Conservation (phyloP, 345 rosid genomes). For the Excoecaria cochinchinensis region DNA sequence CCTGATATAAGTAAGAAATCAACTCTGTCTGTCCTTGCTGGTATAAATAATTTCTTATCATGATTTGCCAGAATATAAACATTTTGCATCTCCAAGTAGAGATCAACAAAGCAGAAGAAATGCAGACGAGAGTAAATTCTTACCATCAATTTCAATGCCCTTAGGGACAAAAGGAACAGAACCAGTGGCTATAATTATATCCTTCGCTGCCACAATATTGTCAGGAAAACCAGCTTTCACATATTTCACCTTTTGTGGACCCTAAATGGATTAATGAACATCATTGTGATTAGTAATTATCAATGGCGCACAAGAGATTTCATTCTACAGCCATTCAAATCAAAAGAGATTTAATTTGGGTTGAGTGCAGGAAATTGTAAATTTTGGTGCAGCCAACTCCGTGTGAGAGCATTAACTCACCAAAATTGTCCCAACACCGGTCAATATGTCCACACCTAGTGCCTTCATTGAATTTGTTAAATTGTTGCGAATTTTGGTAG, state of each 20-base stretch:
- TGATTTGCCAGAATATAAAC: conserved; percentile 1
- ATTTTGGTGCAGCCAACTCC: neutral
- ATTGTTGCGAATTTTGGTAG: conserved; percentile 81
- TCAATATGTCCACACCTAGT: conserved; percentile 88
- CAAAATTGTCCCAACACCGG: conserved; percentile 78
- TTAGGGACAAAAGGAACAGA: conserved; percentile 97
- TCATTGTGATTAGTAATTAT: conserved; percentile 10
- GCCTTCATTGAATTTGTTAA: conserved; percentile 95
- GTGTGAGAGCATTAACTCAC: conserved; percentile 43
- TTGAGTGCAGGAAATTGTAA: neutral
- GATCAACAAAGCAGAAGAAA: neutral
- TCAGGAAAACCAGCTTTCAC: conserved; percentile 60
- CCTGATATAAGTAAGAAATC: neutral
- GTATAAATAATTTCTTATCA: neutral
- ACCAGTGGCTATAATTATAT: conserved; percentile 94
- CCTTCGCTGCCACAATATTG: conserved; percentile 63
- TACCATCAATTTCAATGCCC: conserved; percentile 99
- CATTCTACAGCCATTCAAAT: neutral
- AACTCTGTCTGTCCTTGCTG: neutral
- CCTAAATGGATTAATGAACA: conserved; percentile 43
- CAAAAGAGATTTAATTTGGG: neutral
- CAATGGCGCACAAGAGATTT: neutral
- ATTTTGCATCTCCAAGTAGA: neutral
- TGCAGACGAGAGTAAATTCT: conserved; percentile 4
- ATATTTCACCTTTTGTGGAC: conserved; percentile 88